Evolutionary conservation across 2,329 filamentous ascomycete species (phyloP).

Genomic region (Colletotrichum sp.): DNA sequence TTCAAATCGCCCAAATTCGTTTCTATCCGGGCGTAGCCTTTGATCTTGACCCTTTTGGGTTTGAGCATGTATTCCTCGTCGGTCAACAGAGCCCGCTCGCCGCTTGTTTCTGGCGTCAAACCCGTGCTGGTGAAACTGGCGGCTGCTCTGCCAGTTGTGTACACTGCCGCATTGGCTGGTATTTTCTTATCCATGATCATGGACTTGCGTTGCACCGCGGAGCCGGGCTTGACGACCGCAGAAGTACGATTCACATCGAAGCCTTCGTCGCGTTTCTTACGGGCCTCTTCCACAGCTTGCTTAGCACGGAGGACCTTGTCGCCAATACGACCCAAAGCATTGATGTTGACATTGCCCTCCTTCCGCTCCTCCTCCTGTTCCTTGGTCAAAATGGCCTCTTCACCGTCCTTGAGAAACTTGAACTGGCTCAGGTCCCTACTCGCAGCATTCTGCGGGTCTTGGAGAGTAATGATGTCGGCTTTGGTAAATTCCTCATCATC

Average conservation of each 20-base stretch:
- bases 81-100: constrained; percentile 82
- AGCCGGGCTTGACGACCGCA: constrained; percentile 41
- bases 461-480: constrained; percentile 93
- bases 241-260: constrained; percentile 61
- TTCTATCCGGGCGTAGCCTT: constrained; percentile 88
- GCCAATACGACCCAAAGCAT: constrained; percentile 77
- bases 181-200: constrained; percentile 62
- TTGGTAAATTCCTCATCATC: constrained; percentile 86
- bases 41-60: constrained; percentile 84
- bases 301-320: constrained; percentile 90
- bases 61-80: constrained; percentile 98
- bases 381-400: constrained; percentile 68
- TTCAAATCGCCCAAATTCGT: constrained; percentile 87
- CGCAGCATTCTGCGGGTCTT: constrained; percentile 91
- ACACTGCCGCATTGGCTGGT: constrained; percentile 84
- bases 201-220: constrained; percentile 39
- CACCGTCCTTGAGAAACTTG: constrained; percentile 86
- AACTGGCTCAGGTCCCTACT: constrained; percentile 85
- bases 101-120: constrained; percentile 88
- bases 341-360: constrained; percentile 75
- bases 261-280: constrained; percentile 72
- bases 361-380: constrained; percentile 73
- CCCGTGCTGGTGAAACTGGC: constrained; percentile 96
- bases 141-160: constrained; percentile 90
- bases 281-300: constrained; percentile 89